Evolutionary conservation across 371 early-diverging fungal species (phyloP).

Genomic region (Lichtheimia hyalospora): DNA sequence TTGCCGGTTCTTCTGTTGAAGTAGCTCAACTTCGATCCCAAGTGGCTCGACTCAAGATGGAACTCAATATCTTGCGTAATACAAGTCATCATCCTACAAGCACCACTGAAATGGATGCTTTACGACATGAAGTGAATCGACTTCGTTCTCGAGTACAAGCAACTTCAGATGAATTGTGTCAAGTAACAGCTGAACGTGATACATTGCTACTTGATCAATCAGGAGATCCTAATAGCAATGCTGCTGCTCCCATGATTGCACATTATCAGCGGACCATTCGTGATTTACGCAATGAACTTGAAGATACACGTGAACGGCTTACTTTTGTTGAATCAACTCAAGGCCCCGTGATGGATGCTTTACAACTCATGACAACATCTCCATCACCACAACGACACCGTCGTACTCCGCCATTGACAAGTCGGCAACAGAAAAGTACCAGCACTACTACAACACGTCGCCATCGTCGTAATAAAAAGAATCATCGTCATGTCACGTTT

Average conservation of each 20-base stretch:
- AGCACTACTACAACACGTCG: slow-evolving; percentile 20
- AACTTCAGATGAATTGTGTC: slow-evolving; percentile 47
- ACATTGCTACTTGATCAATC: slow-evolving; percentile 49
- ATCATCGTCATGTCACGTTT: slow-evolving; percentile 21
- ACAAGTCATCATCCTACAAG: slow-evolving; percentile 19
- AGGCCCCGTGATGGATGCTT: slow-evolving; percentile 19
- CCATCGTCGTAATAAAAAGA: slow-evolving; percentile 7
- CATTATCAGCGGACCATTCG: slow-evolving; percentile 53
- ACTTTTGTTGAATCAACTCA: slow-evolving; percentile 23
- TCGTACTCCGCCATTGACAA: slow-evolving; percentile 10
- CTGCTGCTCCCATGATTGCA: slow-evolving; percentile 35
- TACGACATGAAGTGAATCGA: slow-evolving; percentile 48
- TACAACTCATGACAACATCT: slow-evolving; percentile 4
- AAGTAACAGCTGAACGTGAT: slow-evolving; percentile 56
- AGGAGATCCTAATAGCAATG: background rate
- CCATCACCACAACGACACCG: slow-evolving; percentile 4
- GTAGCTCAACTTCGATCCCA: slow-evolving; percentile 67
- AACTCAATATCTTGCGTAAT: slow-evolving; percentile 50
- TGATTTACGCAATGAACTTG: slow-evolving; percentile 45
- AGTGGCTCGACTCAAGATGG: slow-evolving; percentile 63
- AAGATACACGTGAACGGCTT: slow-evolving; percentile 40
- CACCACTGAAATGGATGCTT: slow-evolving; percentile 26
- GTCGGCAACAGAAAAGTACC: slow-evolving; percentile 1
- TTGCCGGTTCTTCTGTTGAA: slow-evolving; percentile 54
- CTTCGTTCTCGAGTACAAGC: slow-evolving; percentile 48